Conservation (phyloP, 2,329 filamentous ascomycete species). For the Aspergillus quadrilineatus region DNA sequence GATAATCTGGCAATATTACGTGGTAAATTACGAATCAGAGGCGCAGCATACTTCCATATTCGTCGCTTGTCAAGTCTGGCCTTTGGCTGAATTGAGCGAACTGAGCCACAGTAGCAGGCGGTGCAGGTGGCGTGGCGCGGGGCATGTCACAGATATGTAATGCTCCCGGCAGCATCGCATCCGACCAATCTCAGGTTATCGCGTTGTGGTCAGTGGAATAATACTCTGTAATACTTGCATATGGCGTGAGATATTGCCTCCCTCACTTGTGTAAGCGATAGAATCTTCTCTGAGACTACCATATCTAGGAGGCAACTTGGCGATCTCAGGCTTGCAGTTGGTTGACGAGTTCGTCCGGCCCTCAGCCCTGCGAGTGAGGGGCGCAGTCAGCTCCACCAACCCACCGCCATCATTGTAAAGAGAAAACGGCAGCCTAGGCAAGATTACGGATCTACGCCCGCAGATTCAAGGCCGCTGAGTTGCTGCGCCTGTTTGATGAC, state of each 20-base stretch:
- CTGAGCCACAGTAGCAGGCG: neutral
- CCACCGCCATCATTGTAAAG: constrained; percentile 6
- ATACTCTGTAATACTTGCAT: neutral
- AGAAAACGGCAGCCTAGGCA: constrained; percentile 9
- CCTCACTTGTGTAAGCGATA: neutral
- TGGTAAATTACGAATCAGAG: neutral
- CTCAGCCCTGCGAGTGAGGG: constrained; percentile 14
- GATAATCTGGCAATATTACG: neutral
- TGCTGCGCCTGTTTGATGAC: constrained; percentile 11
- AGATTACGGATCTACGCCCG: neutral
- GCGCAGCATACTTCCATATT: neutral
- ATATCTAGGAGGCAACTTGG: neutral
- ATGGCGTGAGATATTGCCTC: constrained; percentile 1
- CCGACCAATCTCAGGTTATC: neutral
- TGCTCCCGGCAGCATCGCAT: constrained; percentile 1
- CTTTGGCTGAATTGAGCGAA: neutral
- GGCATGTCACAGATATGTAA: neutral
- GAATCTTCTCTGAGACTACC: neutral
- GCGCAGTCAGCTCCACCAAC: constrained; percentile 5
- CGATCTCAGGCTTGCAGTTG: neutral
- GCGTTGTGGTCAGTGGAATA: neutral
- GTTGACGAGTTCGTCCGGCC: neutral
- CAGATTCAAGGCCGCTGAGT: neutral
- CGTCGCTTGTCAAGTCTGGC: neutral
- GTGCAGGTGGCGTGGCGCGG: neutral